phyloP scores from a whole-genome alignment of 2,329 filamentous ascomycete species.

The Bertia moriformis region DNA sequence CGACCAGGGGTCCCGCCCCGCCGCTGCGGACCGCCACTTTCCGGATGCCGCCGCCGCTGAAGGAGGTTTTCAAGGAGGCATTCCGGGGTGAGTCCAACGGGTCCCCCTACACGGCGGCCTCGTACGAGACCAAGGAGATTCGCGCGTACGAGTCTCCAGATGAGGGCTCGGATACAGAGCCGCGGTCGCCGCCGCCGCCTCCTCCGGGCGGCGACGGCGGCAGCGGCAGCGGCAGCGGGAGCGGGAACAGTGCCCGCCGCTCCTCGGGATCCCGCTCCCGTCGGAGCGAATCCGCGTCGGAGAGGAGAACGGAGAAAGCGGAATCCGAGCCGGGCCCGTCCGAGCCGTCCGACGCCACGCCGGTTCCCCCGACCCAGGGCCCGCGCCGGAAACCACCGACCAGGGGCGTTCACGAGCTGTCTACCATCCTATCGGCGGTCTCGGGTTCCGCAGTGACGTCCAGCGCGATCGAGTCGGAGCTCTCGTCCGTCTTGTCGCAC shows the following conservation, averaged over 20 bases:
- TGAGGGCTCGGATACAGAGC: too few relatives aligned
- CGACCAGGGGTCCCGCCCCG: slow-evolving; percentile 29
- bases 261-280: background rate
- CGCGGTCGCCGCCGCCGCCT: too few relatives aligned
- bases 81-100: slow-evolving; percentile 45
- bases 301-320: background rate
- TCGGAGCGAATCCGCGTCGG: background rate
- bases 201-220: too few relatives aligned
- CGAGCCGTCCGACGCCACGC: background rate
- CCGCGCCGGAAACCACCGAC: slow-evolving; percentile 29
- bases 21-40: slow-evolving; percentile 29
- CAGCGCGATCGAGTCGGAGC: slow-evolving; percentile 24
- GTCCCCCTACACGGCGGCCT: slow-evolving; percentile 25
- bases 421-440: slow-evolving; percentile 37
- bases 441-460: too few relatives aligned
- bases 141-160: background rate
- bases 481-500: slow-evolving; percentile 31
- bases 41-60: slow-evolving; percentile 37
- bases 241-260: too few relatives aligned
- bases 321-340: background rate
- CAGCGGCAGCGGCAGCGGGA: too few relatives aligned
- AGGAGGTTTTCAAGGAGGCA: slow-evolving; percentile 44
- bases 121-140: slow-evolving; percentile 15
- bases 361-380: background rate
- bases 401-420: slow-evolving; percentile 36